Conservation (phyloP, 2,329 filamentous ascomycete genomes). For the Penicillium rolfsii region DNA sequence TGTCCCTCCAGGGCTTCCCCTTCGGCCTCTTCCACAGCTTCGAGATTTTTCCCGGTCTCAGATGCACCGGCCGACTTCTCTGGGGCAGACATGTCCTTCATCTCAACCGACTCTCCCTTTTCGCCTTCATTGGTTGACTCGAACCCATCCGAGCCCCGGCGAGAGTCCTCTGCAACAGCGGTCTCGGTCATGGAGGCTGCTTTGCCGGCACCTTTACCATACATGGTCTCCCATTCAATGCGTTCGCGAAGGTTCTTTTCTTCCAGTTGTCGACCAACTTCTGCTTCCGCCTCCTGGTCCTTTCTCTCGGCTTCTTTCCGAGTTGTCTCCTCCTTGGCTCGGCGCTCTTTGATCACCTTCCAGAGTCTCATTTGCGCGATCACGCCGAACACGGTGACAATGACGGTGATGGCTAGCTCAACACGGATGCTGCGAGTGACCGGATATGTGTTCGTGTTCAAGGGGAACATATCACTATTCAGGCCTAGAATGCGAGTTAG, state of each 20-base stretch:
- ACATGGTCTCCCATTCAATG: constrained; percentile 73
- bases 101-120: constrained; percentile 30
- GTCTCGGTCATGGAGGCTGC: constrained; percentile 35
- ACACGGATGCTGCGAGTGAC: constrained; percentile 84
- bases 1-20: constrained; percentile 5
- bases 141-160: constrained; percentile 24
- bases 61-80: constrained; percentile 27
- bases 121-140: constrained; percentile 26
- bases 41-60: constrained; percentile 26
- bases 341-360: constrained; percentile 69
- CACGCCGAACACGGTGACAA: constrained; percentile 74
- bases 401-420: constrained; percentile 76
- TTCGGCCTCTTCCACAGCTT: constrained; percentile 20
- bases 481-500: constrained; percentile 53
- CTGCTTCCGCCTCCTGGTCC: constrained; percentile 67
- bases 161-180: constrained; percentile 28
- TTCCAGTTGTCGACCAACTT: constrained; percentile 64
- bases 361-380: constrained; percentile 85
- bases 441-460: constrained; percentile 76
- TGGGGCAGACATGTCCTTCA: constrained; percentile 28
- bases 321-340: constrained; percentile 51
- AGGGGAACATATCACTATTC: constrained; percentile 78
- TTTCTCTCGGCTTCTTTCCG: constrained; percentile 58
- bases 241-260: constrained; percentile 50
- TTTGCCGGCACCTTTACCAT: constrained; percentile 62